Evolutionary conservation across 257 asterid genomes (phyloP), one percentile per base, ranked within the genome.

Genomic region (Sherardia arvensis): DNA sequence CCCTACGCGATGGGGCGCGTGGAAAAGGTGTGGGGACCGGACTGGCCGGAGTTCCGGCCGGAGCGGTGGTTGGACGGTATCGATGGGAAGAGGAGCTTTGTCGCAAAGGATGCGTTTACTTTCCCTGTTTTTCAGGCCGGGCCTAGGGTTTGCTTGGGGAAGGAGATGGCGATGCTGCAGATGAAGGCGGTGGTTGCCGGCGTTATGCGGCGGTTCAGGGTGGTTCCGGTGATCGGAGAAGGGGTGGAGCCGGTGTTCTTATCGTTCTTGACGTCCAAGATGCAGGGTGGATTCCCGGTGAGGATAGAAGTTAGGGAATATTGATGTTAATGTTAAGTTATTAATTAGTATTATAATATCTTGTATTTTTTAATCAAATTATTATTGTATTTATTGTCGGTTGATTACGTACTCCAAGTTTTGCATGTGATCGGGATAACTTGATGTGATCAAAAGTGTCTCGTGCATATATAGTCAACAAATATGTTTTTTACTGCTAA

Each of bases 1-100:
- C 79, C 86, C 10, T 87, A 82, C 36, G 92, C 92, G 0, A 87
- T 87, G 95, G 95, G 90, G 48, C 59, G 95, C 72, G 71, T 69
- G 2, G 82, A 82, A 76, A 34, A 67, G 61, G 76, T 84, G 14
- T 84, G 87, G 90, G 92, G 95, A 4, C 17, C 62, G 9, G 92
- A 87, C 53, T 87, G 87, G 87, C 73, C 72, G n/a, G 76, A 70
- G 71, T 87, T 84, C 66, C 74, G 72, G 3, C 95, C 95, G 0
- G 75, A 51, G 60, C 71, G 95, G 79, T 87, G 92, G 95, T 28
- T 87, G 74, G 80, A 75, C 22, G 48, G 21, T 48, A n/a, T n/a
- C n/a, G 23, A 62, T 4, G 79, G 36, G 34, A 80, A 69, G 67
- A 75, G 87, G 87, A 70, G 66, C 9, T 84, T 84, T 49, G 80